Evolutionary conservation across 805 yeast genomes (phyloP), one percentile per base, ranked within the genome.

Genomic region (Jamesozyma spencerorum): DNA sequence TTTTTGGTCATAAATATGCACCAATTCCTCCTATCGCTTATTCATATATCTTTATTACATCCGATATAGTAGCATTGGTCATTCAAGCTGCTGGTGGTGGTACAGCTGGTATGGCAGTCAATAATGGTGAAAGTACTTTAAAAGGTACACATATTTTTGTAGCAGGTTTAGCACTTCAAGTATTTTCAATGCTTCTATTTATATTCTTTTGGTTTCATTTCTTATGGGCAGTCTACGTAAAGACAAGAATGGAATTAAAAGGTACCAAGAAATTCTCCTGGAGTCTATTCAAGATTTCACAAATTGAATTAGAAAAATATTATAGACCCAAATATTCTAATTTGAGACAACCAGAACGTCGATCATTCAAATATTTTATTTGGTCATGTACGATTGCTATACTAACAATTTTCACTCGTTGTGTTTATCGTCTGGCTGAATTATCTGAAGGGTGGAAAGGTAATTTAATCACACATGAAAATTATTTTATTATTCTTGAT

Each of bases 71-170:
- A 3, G 72, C 87, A 17, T 65, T 85, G 45, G 62, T 75, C 1
- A 54, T 85, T 17, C 95, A 85, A 62, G 88, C 79, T 3, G 70
- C 64, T 8, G 94, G 94, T 34, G 94, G 94, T 52, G 92, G 81
- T 39, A 60, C 73, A 34, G 84, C 86, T 2, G 78, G 82, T 31
- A 47, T 58, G 2, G 68, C 75, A 0, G 56, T 70, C 5, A 46
- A 58, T 7, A 37, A 39, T 2, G 53, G 54, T 32, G 54, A 62
- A 12, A 41, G 53, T n/a, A 31, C 51, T 1, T 37, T 39, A 2
- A 33, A 41, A 3, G 64, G 64, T 38, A 53, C 47, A 8, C 47
- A 54, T 34, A 47, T 81, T 37, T 82, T 86, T 80, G 72, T 85
- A 36, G 88, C 73, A 2, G 95, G 95, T 6, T 68, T 87, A 37